phyloP scores from a whole-genome alignment of 2,329 filamentous ascomycete genomes.

The Hypoxylon sp. region DNA sequence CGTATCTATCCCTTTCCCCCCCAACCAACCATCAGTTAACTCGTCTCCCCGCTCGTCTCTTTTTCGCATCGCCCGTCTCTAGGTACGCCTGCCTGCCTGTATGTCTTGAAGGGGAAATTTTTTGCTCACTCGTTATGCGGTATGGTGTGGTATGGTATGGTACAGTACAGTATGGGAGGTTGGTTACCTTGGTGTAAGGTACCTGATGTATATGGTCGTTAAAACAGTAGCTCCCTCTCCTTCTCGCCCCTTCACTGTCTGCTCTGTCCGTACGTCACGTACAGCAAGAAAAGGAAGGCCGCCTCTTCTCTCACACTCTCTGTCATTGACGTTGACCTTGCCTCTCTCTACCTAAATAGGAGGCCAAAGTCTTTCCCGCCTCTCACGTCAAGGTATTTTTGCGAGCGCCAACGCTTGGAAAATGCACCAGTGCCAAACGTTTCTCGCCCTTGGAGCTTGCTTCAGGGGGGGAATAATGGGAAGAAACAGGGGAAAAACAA shows the following conservation, averaged over 20 bases:
- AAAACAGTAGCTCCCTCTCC: neutral
- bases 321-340: neutral
- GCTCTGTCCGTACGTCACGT: too few species aligned
- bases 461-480: neutral
- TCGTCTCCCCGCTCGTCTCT: neutral
- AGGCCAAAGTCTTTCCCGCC: too few species aligned
- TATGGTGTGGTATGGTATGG: neutral
- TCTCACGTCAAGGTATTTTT: conserved; percentile 9
- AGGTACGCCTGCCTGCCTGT: neutral
- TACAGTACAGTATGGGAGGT: neutral
- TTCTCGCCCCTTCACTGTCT: too few species aligned
- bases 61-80: neutral
- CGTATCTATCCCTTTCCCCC: neutral
- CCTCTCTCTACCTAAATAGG: too few species aligned
- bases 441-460: conserved; percentile 5
- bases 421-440: conserved; percentile 21
- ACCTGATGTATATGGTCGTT: neutral
- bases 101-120: neutral
- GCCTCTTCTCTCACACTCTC: neutral
- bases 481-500: neutral
- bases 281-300: too few species aligned
- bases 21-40: neutral
- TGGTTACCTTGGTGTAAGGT: neutral
- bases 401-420: conserved; percentile 10
- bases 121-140: neutral